Evolutionary conservation across 805 yeast genomes (phyloP).

Genomic region (Cyberlindnera maritima): DNA sequence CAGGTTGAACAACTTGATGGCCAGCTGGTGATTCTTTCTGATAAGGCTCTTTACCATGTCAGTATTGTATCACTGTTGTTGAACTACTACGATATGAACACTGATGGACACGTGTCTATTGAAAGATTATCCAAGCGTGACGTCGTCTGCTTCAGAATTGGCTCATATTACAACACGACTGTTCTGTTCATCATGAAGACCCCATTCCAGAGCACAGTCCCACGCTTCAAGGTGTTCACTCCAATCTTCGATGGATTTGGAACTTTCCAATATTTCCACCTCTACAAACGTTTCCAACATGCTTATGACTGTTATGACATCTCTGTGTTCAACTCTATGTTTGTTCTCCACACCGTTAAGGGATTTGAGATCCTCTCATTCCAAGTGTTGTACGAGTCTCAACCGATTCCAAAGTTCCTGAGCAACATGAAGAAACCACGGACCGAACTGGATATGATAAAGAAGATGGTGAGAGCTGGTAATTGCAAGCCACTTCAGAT

Average conservation of each 20-base stretch:
- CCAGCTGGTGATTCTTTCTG: conserved; percentile 56
- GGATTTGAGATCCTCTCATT: conserved; percentile 67
- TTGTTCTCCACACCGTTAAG: conserved; percentile 62
- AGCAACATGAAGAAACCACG: conserved; percentile 25
- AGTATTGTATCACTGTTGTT: conserved; percentile 59
- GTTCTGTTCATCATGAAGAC: conserved; percentile 56
- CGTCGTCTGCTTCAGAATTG: conserved; percentile 63
- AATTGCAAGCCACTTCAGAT: conserved; percentile 54
- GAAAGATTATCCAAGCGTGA: conserved; percentile 49
- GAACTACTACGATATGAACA: conserved; percentile 47
- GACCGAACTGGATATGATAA: conserved; percentile 36
- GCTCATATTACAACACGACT: conserved; percentile 61
- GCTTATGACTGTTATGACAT: conserved; percentile 59
- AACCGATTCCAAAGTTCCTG: conserved; percentile 53
- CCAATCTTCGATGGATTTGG: conserved; percentile 54
- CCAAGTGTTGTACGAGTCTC: conserved; percentile 50
- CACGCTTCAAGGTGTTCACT: conserved; percentile 53
- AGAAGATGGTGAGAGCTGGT: conserved; percentile 37
- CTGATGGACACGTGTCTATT: conserved; percentile 41
- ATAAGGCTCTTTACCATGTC: conserved; percentile 57
- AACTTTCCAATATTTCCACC: conserved; percentile 41
- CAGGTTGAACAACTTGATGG: conserved; percentile 61
- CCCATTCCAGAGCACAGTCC: conserved; percentile 35
- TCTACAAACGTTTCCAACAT: conserved; percentile 45
- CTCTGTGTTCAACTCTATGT: conserved; percentile 60